Conservation (phyloP, 2,329 filamentous ascomycete species). For the Magnaporthiopsis incrustans region DNA sequence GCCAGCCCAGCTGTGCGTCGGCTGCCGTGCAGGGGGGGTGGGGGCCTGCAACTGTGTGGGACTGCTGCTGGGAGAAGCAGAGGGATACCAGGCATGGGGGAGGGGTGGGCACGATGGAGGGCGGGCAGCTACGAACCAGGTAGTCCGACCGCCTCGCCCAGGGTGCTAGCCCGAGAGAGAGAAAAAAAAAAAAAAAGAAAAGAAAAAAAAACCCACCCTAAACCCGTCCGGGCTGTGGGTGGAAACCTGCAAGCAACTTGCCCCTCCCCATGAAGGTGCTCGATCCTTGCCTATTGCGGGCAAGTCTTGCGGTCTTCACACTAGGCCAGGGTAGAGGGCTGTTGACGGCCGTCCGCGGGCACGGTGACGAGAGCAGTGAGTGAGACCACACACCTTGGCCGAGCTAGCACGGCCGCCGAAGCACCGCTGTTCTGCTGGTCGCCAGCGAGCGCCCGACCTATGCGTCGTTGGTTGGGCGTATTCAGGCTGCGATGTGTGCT, state of each 20-base stretch:
- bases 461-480: too few relatives aligned
- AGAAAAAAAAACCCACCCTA: not conserved
- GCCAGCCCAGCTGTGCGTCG: not conserved
- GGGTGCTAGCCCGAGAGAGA: not conserved
- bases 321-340: not conserved
- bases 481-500: too few relatives aligned
- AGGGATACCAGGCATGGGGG: not conserved
- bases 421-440: not conserved
- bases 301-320: not conserved
- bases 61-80: not conserved
- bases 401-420: not conserved
- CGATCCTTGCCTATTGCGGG: not conserved
- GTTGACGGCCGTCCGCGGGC: not conserved
- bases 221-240: not conserved
- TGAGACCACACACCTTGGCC: not conserved
- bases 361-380: not conserved
- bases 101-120: not conserved
- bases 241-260: not conserved
- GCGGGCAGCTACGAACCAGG: too few relatives aligned
- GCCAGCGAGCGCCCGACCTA: not conserved
- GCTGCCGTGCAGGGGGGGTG: not conserved
- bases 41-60: not conserved
- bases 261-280: not conserved
- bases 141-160: not conserved
- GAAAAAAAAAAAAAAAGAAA: too few relatives aligned